These are phyloP conservation scores for Rhizopus delemar DNA, from an alignment of 371 early-diverging fungal species.

Conservation along the genomic window DNA sequence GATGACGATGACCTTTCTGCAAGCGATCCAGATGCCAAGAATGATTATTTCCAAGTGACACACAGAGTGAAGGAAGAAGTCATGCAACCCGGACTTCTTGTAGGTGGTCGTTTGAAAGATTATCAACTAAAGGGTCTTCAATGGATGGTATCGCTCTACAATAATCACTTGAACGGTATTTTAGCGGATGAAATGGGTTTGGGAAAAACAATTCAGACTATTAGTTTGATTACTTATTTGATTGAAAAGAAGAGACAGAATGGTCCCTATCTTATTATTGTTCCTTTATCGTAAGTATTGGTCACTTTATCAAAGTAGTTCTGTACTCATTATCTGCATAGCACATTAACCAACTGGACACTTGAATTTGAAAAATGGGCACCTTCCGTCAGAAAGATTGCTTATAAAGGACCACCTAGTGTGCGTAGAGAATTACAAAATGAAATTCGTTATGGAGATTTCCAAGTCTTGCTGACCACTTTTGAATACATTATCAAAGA, in stretches of 20 bases:
- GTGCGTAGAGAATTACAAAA: constrained; percentile 72
- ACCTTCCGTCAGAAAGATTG: constrained; percentile 84
- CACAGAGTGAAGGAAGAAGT: constrained; percentile 86
- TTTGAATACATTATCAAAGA: constrained; percentile 98
- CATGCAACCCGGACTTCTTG: constrained; percentile 77
- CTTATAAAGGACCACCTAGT: constrained; percentile 86
- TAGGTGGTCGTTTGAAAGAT: constrained; percentile 92
- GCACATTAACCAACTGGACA: constrained; percentile 94
- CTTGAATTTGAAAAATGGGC: constrained; percentile 98
- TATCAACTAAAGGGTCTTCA: constrained; percentile 98
- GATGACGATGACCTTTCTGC: constrained; percentile 34
- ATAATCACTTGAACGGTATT: constrained; percentile 96
- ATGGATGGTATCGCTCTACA: constrained; percentile 98
- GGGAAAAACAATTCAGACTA: constrained; percentile 98
- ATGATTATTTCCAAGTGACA: constrained; percentile 86
- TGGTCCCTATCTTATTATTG: constrained; percentile 93
- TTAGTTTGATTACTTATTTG: constrained; percentile 93
- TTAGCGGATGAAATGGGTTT: constrained; percentile 99
- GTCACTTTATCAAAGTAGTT: background rate
- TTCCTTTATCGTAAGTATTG: constrained; percentile 80
- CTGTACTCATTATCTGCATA: constrained; percentile 6
- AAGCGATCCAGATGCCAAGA: constrained; percentile 46
- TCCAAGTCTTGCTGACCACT: constrained; percentile 96
- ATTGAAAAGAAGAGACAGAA: constrained; percentile 88
- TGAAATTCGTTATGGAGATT: constrained; percentile 73